Conservation (phyloP, 2,329 filamentous ascomycete species). For the Trichoderma gracile region DNA sequence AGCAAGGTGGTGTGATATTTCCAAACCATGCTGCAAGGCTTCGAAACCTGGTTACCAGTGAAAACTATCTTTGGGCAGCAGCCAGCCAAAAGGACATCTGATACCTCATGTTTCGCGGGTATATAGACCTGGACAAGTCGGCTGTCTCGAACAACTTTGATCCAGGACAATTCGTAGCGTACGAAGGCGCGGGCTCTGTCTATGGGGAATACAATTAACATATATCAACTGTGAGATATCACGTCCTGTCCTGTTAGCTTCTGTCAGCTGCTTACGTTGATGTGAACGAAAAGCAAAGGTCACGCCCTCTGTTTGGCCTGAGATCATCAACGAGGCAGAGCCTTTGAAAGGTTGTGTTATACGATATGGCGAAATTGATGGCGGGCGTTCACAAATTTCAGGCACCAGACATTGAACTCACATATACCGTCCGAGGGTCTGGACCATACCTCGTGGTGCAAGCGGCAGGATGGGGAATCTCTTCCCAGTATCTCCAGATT, state of each 20-base stretch:
- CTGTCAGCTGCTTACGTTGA: background rate
- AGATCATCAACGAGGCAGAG: too few relatives aligned
- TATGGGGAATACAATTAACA: too few relatives aligned
- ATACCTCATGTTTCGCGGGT: too few relatives aligned
- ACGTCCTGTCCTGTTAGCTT: background rate
- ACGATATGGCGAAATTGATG: background rate
- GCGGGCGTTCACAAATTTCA: background rate
- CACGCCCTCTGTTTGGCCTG: background rate
- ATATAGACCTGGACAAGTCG: too few relatives aligned
- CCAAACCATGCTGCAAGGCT: too few relatives aligned
- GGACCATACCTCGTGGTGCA: background rate
- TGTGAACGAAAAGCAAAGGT: background rate
- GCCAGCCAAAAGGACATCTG: background rate
- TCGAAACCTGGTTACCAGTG: background rate
- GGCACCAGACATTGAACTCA: background rate
- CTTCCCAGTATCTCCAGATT: background rate
- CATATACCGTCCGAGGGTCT: background rate
- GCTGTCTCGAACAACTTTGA: too few relatives aligned
- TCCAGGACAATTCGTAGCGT: too few relatives aligned
- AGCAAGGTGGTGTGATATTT: too few relatives aligned
- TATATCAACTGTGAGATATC: background rate
- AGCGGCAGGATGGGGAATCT: constrained; percentile 4
- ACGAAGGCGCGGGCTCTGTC: too few relatives aligned
- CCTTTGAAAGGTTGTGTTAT: too few relatives aligned
- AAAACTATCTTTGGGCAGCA: background rate